These are phyloP conservation scores for Beauveria varroae DNA, from an alignment of 2,329 filamentous ascomycete genomes.

Conservation along the genomic window DNA sequence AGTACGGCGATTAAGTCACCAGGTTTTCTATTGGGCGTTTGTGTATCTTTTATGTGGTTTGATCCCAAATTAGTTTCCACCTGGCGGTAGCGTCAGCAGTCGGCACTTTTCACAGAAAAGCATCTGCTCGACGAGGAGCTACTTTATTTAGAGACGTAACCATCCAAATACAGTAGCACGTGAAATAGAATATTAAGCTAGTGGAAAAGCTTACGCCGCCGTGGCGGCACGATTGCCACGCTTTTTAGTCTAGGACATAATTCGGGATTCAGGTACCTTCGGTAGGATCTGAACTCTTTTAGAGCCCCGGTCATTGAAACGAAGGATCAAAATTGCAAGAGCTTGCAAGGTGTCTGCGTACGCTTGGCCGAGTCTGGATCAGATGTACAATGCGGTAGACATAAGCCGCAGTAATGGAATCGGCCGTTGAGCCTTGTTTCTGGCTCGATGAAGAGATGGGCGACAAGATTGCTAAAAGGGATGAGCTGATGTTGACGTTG, in stretches of 20 bases:
- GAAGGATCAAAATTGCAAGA: background rate
- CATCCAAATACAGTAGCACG: background rate
- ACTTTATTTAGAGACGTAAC: background rate
- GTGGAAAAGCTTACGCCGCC: background rate
- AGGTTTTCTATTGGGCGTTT: background rate
- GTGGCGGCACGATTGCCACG: background rate
- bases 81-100: background rate
- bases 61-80: background rate
- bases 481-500: background rate
- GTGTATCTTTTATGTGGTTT: too few species aligned
- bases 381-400: background rate
- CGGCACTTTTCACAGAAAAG: background rate
- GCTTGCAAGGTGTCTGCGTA: background rate
- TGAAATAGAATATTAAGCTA: background rate
- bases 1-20: too few species aligned
- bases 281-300: background rate
- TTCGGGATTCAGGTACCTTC: conserved; percentile 1
- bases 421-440: background rate
- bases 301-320: background rate
- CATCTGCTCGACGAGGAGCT: background rate
- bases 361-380: background rate
- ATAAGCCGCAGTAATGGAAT: conserved; percentile 4
- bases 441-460: background rate
- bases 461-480: background rate
- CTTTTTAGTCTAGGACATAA: background rate